Evolutionary conservation across 1,139 yeast species (phyloP), one percentile per base, ranked within the genome.

Genomic region (Suhomyces panamericanus): DNA sequence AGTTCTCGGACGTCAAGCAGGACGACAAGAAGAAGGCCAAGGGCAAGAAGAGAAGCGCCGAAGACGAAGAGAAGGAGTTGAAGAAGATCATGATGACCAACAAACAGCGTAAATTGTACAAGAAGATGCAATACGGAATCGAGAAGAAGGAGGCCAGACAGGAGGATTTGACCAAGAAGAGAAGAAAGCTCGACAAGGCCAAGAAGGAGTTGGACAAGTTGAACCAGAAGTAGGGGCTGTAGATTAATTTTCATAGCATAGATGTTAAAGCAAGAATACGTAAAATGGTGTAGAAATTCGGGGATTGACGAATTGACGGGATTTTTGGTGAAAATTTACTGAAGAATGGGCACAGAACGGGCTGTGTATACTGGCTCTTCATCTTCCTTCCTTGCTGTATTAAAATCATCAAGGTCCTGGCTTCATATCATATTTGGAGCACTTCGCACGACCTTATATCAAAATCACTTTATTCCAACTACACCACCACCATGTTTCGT

Each of bases 31-130:
- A 50, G 52, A 67, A 70, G 51, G 68, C 68, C 57, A 64, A 62
- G 50, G 54, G 65, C 32, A 64, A 68, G 55, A 67, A 69, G 63
- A 73, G 62, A 46, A 52, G 62, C 12, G 64, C 50, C 26, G 89
- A 78, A 52, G 86, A 83, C 48, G 96, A 87, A 69, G 95, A 85
- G 62, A 86, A 87, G 70, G 95, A 88, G 56, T 78, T 89, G 69
- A 87, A 85, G 73, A 85, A 83, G 80, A 89, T 90, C 64, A 93
- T 93, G 99, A 91, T 93, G 98, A 80, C 95, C 56, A 91, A 90
- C 74, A 93, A 91, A 69, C 96, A 93, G 73, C 87, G 91, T 77
- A 89, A 88, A 70, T 78, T 91, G 57, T 93, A 93, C 77, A 86
- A 87, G 74, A 88, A 88, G 84, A 88, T 93, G 95, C 95, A 89